phyloP scores from a whole-genome alignment of 345 rosid genomes.

The Limnanthes douglasii region DNA sequence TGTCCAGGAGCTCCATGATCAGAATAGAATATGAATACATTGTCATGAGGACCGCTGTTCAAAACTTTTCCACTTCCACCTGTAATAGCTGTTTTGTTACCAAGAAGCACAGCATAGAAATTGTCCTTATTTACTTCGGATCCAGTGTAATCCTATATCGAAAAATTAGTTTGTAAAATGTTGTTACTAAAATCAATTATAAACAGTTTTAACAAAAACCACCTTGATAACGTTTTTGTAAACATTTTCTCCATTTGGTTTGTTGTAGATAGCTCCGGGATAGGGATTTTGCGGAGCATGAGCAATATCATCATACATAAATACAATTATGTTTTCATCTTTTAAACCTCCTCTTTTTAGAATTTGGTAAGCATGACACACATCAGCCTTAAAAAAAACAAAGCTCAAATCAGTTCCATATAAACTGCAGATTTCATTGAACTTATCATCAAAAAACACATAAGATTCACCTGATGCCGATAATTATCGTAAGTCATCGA shows the following conservation, averaged over 20 bases:
- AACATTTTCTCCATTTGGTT: slow-evolving; percentile 40
- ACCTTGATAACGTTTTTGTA: slow-evolving; percentile 64
- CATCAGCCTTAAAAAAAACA: slow-evolving; percentile 33
- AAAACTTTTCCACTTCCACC: slow-evolving; percentile 45
- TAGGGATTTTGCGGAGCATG: slow-evolving; percentile 24
- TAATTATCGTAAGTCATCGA: slow-evolving; percentile 32
- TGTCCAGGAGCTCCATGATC: slow-evolving; percentile 27
- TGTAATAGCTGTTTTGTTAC: slow-evolving; percentile 18
- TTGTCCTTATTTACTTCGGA: slow-evolving; percentile 12
- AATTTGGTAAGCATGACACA: slow-evolving; percentile 63
- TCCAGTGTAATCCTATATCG: slow-evolving; percentile 28
- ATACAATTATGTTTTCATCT: slow-evolving; percentile 62
- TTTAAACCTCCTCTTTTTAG: slow-evolving; percentile 36
- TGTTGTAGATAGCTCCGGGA: slow-evolving; percentile 50
- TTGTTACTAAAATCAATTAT: no score
- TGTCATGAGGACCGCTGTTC: slow-evolving; percentile 20
- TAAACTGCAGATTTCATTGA: neutral
- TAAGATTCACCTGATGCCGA: slow-evolving; percentile 51
- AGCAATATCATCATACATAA: slow-evolving; percentile 80
- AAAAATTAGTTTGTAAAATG: no score
- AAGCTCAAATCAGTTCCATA: neutral
- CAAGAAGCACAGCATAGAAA: slow-evolving; percentile 21
- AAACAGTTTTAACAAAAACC: neutral
- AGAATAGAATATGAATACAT: slow-evolving; percentile 23
- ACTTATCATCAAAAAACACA: neutral